These are phyloP conservation scores for Karstenula rhodostoma DNA, from an alignment of 2,329 filamentous ascomycete species.

Conservation along the genomic window DNA sequence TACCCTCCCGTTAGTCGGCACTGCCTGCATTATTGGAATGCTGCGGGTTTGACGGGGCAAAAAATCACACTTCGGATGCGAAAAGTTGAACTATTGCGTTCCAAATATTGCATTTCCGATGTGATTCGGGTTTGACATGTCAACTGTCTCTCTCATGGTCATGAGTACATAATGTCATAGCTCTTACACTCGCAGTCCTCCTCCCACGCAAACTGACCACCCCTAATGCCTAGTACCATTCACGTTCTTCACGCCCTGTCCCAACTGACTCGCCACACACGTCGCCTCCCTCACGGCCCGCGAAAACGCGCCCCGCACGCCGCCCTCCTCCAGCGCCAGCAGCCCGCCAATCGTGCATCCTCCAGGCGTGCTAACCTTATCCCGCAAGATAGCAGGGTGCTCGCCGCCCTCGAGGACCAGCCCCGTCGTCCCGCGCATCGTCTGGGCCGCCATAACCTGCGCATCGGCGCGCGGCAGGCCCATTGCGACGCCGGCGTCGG, in stretches of 20 bases:
- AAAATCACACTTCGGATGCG: background rate
- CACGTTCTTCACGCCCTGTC: conserved; percentile 61
- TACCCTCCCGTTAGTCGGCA: conserved; percentile 7
- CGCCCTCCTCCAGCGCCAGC: conserved; percentile 76
- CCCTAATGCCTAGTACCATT: conserved; percentile 51
- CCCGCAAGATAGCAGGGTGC: conserved; percentile 76
- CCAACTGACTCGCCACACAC: conserved; percentile 72
- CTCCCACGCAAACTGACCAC: too few species aligned
- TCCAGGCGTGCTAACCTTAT: conserved; percentile 80
- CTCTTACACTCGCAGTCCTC: too few species aligned
- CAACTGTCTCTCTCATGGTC: too few species aligned
- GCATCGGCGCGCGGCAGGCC: conserved; percentile 77
- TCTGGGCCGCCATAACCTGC: conserved; percentile 79
- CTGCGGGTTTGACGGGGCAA: background rate
- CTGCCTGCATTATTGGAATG: background rate
- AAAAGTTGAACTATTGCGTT: background rate
- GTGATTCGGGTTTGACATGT: too few species aligned
- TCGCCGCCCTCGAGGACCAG: conserved; percentile 72
- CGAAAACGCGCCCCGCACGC: conserved; percentile 71
- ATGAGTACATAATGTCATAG: too few species aligned
- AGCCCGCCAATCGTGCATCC: conserved; percentile 81
- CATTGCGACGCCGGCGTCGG: conserved; percentile 82
- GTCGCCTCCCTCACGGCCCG: conserved; percentile 76
- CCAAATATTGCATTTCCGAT: too few species aligned
- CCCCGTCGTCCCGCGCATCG: conserved; percentile 76